Conservation (phyloP, 768 basidiomycete genomes). For the Mycena crocata region DNA sequence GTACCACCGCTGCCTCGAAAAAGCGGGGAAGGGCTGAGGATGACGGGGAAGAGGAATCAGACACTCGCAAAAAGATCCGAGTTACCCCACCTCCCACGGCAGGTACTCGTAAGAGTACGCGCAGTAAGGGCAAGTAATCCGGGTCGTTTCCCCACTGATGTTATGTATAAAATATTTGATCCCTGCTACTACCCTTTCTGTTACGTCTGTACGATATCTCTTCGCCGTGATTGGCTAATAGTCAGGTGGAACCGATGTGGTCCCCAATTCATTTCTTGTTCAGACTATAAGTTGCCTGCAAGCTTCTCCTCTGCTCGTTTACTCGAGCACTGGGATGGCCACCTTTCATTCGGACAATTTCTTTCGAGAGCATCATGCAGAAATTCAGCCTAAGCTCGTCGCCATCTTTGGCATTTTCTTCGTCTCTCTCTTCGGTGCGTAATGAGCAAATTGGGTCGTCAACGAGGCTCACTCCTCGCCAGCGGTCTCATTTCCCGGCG, state of each 20-base stretch:
- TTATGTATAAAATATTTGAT: not conserved
- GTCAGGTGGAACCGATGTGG: conserved; percentile 14
- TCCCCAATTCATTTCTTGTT: not conserved
- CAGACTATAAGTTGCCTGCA: not conserved
- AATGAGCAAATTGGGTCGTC: not conserved
- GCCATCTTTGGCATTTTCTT: conserved; percentile 67
- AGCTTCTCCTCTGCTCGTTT: not conserved
- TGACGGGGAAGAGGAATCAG: not conserved
- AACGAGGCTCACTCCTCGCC: not conserved
- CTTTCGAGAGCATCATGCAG: not conserved
- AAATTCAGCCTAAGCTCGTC: conserved; percentile 17
- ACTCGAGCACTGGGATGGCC: conserved; percentile 9
- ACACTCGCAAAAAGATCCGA: not conserved
- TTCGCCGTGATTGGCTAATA: conserved; percentile 8
- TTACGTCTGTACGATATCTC: not conserved
- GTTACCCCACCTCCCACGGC: not conserved
- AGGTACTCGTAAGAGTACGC: not conserved
- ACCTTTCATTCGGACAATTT: not conserved
- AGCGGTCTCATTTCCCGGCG: conserved; percentile 81
- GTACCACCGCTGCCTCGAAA: not conserved
- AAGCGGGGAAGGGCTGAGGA: not conserved
- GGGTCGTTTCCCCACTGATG: not conserved
- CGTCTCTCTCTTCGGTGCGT: conserved; percentile 74
- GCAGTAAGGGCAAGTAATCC: not conserved
- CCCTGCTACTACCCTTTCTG: not conserved